A percentile compares a stretch with the other conserved stretches of the same genome.
phyloP scores from a whole-genome alignment of 2,329 filamentous ascomycete genomes.

The Ceratocystis albifundus region DNA sequence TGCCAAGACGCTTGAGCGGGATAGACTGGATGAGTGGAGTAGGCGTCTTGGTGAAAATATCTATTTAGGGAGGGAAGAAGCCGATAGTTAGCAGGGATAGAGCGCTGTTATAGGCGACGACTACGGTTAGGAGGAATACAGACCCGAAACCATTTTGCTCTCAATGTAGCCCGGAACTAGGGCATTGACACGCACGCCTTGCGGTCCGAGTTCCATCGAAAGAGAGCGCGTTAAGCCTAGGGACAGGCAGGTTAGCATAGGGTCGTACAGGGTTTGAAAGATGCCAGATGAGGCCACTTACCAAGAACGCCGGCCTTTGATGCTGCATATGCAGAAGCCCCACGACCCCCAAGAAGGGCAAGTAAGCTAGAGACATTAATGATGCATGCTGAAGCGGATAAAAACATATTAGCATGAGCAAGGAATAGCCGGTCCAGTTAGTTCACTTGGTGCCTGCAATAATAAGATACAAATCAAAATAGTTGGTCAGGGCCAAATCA shows the following conservation, averaged over 20 bases:
- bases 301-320: conserved; percentile 71
- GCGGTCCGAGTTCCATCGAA: conserved; percentile 48
- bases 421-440: neutral
- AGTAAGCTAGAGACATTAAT: conserved; percentile 74
- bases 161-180: conserved; percentile 74
- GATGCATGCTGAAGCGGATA: conserved; percentile 46
- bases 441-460: neutral
- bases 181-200: conserved; percentile 62
- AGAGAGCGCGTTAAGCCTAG: conserved; percentile 57
- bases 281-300: conserved; percentile 28
- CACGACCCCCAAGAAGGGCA: conserved; percentile 54
- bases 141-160: conserved; percentile 67
- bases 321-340: conserved; percentile 63
- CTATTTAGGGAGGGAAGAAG: neutral
- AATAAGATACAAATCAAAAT: neutral
- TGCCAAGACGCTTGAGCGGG: conserved; percentile 48
- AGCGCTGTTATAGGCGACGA: neutral
- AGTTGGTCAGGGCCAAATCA: neutral
- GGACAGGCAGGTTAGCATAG: neutral
- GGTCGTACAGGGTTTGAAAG: too few species aligned
- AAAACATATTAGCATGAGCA: neutral
- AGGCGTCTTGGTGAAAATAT: conserved; percentile 10
- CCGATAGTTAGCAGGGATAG: neutral
- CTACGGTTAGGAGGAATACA: conserved; percentile 21
- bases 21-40: conserved; percentile 19